Conservation (phyloP, 2,329 filamentous ascomycete species). For the Paramyrothecium roridum region DNA sequence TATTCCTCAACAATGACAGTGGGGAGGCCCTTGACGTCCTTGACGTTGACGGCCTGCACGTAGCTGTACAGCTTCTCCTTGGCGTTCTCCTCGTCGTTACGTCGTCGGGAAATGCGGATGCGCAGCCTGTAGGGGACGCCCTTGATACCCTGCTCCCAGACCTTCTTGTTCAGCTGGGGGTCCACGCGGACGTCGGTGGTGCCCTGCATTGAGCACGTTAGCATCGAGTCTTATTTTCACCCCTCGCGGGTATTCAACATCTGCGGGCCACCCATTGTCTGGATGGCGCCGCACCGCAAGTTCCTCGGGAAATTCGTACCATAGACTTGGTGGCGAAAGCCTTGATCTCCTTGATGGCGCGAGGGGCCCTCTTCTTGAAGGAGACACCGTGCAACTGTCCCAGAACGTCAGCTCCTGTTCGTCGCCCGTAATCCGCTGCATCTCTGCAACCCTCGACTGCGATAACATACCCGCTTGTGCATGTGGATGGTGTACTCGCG, state of each 20-base stretch:
- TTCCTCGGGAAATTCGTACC: slow-evolving; percentile 59
- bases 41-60: slow-evolving; percentile 99
- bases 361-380: slow-evolving; percentile 99
- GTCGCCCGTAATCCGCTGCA: slow-evolving; percentile 4
- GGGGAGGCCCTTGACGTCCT: slow-evolving; percentile 96
- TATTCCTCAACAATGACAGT: slow-evolving; percentile 83
- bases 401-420: slow-evolving; percentile 11
- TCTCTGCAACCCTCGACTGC: slow-evolving; percentile 5
- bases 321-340: slow-evolving; percentile 89
- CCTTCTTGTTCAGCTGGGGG: slow-evolving; percentile 99
- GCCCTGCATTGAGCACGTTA: slow-evolving; percentile 59
- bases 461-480: slow-evolving; percentile 73
- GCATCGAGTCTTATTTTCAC: slow-evolving; percentile 6
- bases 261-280: background rate
- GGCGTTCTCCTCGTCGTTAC: slow-evolving; percentile 99
- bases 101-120: slow-evolving; percentile 97
- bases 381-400: slow-evolving; percentile 86
- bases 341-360: slow-evolving; percentile 99
- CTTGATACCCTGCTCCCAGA: slow-evolving; percentile 99
- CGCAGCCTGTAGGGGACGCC: slow-evolving; percentile 96
- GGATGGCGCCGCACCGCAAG: slow-evolving; percentile 6
- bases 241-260: background rate
- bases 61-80: slow-evolving; percentile 99
- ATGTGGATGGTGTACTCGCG: slow-evolving; percentile 99
- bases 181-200: slow-evolving; percentile 96